Percentiles rank a stretch among this genome's conserved stretches.
These are phyloP conservation scores for Aspergillus brasiliensis DNA, from an alignment of 2,329 filamentous ascomycete genomes.

Conservation along the genomic window DNA sequence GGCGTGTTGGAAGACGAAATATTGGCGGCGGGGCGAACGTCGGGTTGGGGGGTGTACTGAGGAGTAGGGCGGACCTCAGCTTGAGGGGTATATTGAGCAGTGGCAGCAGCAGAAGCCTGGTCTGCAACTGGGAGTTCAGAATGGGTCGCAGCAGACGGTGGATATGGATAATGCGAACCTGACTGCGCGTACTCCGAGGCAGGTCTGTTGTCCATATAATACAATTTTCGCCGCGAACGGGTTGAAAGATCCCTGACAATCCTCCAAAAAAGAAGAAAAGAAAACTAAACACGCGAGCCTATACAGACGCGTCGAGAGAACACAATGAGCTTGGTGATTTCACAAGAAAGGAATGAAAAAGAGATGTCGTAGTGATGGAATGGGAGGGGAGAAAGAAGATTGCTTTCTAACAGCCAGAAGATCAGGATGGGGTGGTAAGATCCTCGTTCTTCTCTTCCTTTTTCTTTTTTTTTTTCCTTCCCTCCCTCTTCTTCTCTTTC, in stretches of 20 bases:
- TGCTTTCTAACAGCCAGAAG: not conserved
- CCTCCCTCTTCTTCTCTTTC: not conserved
- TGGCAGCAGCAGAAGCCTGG: constrained; percentile 79
- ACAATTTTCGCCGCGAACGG: constrained; percentile 30
- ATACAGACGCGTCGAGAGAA: constrained; percentile 33
- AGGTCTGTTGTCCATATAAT: constrained; percentile 62
- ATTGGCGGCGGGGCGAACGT: constrained; percentile 67
- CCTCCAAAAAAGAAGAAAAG: constrained; percentile 18
- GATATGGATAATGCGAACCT: constrained; percentile 72
- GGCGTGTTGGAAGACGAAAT: constrained; percentile 80
- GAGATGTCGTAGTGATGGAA: constrained; percentile 7
- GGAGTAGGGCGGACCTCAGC: constrained; percentile 40
- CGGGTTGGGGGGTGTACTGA: constrained; percentile 81
- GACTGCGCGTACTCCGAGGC: constrained; percentile 79
- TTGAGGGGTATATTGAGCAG: constrained; percentile 44
- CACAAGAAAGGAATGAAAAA: constrained; percentile 14
- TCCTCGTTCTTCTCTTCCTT: not conserved
- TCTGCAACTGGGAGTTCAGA: constrained; percentile 88
- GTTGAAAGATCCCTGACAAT: constrained; percentile 23
- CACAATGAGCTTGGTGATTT: constrained; percentile 33
- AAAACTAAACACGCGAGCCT: constrained; percentile 25
- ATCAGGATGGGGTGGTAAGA: constrained; percentile 8
- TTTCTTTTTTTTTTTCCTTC: not conserved
- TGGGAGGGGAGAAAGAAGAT: constrained; percentile 15
- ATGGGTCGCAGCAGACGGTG: constrained; percentile 59